Evolutionary conservation across 2,329 filamentous ascomycete species (phyloP), one percentile per base, ranked within the genome.

Genomic region (Aspergillus pseudonomiae): DNA sequence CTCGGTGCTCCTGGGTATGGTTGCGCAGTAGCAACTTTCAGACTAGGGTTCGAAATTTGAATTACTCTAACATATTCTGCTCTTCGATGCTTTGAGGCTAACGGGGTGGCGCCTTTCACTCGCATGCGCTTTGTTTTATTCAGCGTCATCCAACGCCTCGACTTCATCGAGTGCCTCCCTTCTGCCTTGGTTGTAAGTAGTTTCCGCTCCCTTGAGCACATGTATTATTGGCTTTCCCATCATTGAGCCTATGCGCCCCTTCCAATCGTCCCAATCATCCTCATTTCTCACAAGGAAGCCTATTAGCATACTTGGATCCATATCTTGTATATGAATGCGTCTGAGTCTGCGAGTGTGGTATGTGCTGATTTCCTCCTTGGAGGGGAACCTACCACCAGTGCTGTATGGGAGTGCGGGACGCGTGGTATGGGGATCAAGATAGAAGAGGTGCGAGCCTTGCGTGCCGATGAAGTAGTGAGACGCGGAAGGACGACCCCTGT

Each of bases 291-390:
- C 93, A 41, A 99, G 80, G 73, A 98, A 98, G 5, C 93, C 94
- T 68, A 99, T 92, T 48, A 99, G 81, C 95, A 99, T 99, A 73
- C 93, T 97, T 0, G 95, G 95, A 72, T 99, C 95, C 92, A 99
- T 95, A 74, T 98, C 94, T 63, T 89, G 88, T 56, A 99, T 85
- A 69, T 95, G 90, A 34, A 99, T 84, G 61, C 91, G 87, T 43
- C 94, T 88, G 21, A 99, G 81, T 55, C 94, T 89, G 57, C 92
- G 87, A 0, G 94, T 98, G 75, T 99, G 94, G 73, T 93, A 97
- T 0, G 91, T 91, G 61, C 90, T 86, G 19, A 97, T 76, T 63
- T 98, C 93, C 70, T 92, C 90, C 9, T 82, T 73, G 0, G 88
- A 88, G 72, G 93, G 77, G 0, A 83, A 75, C 55, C 88, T 77